Percentiles rank a stretch among this genome's conserved stretches.
Conservation (phyloP, 1,284 basidiomycete species). For the Leccinum colubrinum region DNA sequence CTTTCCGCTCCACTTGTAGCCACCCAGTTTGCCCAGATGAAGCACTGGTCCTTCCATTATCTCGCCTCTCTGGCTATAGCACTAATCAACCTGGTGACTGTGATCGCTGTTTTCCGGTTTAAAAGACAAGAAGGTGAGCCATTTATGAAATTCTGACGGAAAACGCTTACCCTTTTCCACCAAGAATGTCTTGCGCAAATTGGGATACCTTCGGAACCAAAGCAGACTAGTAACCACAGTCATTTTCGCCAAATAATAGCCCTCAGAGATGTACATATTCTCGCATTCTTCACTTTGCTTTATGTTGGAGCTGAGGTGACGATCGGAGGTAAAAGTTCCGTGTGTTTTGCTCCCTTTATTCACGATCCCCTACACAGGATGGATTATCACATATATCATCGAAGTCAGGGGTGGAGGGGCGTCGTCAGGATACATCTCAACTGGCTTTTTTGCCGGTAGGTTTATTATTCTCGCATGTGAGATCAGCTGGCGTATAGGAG, state of each 20-base stretch:
- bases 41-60: slow-evolving; percentile 63
- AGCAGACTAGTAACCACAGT: slow-evolving; percentile 29
- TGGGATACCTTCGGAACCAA: slow-evolving; percentile 29
- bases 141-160: background rate
- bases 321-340: slow-evolving; percentile 39
- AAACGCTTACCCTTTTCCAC: background rate
- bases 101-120: slow-evolving; percentile 51
- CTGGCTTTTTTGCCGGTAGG: slow-evolving; percentile 47
- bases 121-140: slow-evolving; percentile 50
- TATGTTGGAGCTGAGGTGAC: slow-evolving; percentile 60
- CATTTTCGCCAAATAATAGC: slow-evolving; percentile 49
- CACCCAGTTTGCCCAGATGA: slow-evolving; percentile 54
- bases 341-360: background rate
- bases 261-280: slow-evolving; percentile 44
- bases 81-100: slow-evolving; percentile 38
- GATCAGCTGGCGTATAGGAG: background rate
- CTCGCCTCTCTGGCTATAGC: slow-evolving; percentile 57
- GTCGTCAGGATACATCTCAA: slow-evolving; percentile 46
- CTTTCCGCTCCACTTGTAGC: slow-evolving; percentile 57
- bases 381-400: slow-evolving; percentile 50
- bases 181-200: slow-evolving; percentile 30
- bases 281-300: slow-evolving; percentile 49
- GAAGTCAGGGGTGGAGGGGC: slow-evolving; percentile 45
- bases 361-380: slow-evolving; percentile 28
- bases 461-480: background rate